These are phyloP conservation scores for Penicillium crustosum DNA, from an alignment of 2,329 filamentous ascomycete genomes.

Conservation along the genomic window DNA sequence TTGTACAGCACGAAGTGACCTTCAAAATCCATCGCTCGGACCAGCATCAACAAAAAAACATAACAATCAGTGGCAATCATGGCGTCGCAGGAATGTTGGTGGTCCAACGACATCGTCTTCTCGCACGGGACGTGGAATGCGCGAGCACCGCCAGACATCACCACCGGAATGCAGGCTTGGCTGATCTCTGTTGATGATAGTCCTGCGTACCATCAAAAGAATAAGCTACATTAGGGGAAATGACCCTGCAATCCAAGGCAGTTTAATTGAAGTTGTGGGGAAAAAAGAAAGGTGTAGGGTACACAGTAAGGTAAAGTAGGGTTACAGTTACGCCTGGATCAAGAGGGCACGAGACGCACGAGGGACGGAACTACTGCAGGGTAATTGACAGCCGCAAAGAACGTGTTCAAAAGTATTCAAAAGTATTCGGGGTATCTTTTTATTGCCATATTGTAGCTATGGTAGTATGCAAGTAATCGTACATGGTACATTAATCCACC, in stretches of 20 bases:
- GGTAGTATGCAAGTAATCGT: slow-evolving; percentile 30
- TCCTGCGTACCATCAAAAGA: slow-evolving; percentile 19
- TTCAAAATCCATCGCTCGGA: slow-evolving; percentile 16
- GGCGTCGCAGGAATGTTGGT: slow-evolving; percentile 35
- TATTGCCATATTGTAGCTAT: slow-evolving; percentile 17
- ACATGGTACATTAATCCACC: slow-evolving; percentile 23
- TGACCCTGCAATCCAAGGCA: slow-evolving; percentile 14
- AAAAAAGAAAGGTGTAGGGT: slow-evolving; percentile 12
- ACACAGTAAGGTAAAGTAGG: slow-evolving; percentile 19
- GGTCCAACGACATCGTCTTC: slow-evolving; percentile 24
- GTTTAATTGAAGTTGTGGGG: slow-evolving; percentile 16
- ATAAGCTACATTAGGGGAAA: slow-evolving; percentile 19
- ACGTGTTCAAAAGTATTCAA: slow-evolving; percentile 33
- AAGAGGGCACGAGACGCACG: slow-evolving; percentile 34
- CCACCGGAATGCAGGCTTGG: slow-evolving; percentile 35
- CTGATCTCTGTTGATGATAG: slow-evolving; percentile 12
- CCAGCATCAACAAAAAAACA: slow-evolving; percentile 28
- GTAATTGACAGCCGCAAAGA: slow-evolving; percentile 35
- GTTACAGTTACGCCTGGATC: slow-evolving; percentile 21
- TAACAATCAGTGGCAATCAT: slow-evolving; percentile 33
- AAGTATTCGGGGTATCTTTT: slow-evolving; percentile 28
- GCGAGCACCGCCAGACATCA: slow-evolving; percentile 26
- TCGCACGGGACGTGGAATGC: slow-evolving; percentile 34
- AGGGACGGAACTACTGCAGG: slow-evolving; percentile 25
- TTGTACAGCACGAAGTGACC: slow-evolving; percentile 29